Conservation (phyloP, 352 stramenopile genomes). For the Phytophthora kernoviae region DNA sequence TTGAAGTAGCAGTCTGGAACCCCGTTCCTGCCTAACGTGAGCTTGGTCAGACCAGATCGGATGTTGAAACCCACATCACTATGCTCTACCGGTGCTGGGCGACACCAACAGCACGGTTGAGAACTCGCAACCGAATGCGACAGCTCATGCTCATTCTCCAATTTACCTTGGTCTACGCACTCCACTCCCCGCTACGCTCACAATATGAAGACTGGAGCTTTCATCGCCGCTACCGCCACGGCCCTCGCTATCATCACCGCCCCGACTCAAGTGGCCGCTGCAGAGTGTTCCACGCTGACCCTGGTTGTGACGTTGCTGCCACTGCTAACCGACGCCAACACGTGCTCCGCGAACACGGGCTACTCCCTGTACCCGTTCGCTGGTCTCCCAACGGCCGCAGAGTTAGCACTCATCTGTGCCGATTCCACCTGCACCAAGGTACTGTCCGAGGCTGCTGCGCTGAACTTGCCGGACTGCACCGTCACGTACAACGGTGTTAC, state of each 20-base stretch:
- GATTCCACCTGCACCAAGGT: constrained; percentile 31
- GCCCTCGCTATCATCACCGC: constrained; percentile 10
- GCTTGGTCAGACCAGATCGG: constrained; percentile 11
- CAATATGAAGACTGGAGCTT: constrained; percentile 36
- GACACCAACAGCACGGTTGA: too few relatives aligned
- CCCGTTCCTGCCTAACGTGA: too few relatives aligned
- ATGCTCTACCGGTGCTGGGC: too few relatives aligned
- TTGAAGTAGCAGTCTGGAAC: too few relatives aligned
- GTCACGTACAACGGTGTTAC: constrained; percentile 27
- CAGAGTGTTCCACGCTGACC: constrained; percentile 19
- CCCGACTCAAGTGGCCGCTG: constrained; percentile 17
- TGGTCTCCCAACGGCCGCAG: constrained; percentile 19
- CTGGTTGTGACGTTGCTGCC: constrained; percentile 27
- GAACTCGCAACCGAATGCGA: not conserved
- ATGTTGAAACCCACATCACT: constrained; percentile 9
- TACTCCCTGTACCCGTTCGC: constrained; percentile 36
- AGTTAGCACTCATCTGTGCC: constrained; percentile 29
- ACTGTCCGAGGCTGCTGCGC: constrained; percentile 17
- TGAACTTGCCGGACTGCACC: constrained; percentile 34
- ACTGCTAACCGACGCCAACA: constrained; percentile 27
- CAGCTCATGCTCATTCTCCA: constrained; percentile 27
- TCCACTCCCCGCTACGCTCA: constrained; percentile 8
- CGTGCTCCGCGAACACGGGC: constrained; percentile 26
- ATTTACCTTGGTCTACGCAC: constrained; percentile 14
- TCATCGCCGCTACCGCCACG: constrained; percentile 14